A percentile compares a stretch with the other conserved stretches of the same genome.
Evolutionary conservation across 1,284 basidiomycete genomes (phyloP).

Genomic region (Golubevia sp.): DNA sequence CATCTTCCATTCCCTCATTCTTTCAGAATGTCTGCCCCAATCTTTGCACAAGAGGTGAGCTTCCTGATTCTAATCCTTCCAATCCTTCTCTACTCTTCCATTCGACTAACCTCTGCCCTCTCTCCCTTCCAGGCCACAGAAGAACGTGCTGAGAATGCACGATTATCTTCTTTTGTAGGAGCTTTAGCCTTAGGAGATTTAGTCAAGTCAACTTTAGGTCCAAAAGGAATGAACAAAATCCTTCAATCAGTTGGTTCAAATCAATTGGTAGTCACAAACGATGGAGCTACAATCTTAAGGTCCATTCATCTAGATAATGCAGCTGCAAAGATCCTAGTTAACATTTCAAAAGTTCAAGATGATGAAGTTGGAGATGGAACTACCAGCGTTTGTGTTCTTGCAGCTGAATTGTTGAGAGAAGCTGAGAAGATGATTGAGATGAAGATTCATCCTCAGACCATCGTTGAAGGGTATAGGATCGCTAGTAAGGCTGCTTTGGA

Average conservation of each 20-base stretch:
- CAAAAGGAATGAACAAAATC: constrained; percentile 62
- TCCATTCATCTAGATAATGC: constrained; percentile 60
- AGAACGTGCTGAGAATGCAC: constrained; percentile 60
- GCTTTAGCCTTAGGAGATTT: constrained; percentile 57
- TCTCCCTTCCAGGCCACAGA: constrained; percentile 41
- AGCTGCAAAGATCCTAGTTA: constrained; percentile 60
- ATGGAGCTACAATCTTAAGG: constrained; percentile 59
- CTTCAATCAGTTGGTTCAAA: constrained; percentile 58
- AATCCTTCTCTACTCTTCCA: neutral
- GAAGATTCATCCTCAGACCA: constrained; percentile 59
- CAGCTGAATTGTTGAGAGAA: constrained; percentile 56
- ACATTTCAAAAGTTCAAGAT: constrained; percentile 60
- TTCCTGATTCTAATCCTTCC: neutral
- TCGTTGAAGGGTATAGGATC: constrained; percentile 59
- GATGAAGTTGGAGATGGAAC: constrained; percentile 61
- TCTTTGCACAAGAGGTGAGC: constrained; percentile 51
- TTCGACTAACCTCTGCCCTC: neutral
- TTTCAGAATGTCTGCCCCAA: constrained; percentile 48
- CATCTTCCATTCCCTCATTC: too few species aligned
- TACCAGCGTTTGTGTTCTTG: constrained; percentile 55
- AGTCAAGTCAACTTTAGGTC: constrained; percentile 59
- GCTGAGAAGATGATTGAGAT: constrained; percentile 57
- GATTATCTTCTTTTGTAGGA: constrained; percentile 58
- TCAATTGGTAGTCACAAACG: constrained; percentile 57
- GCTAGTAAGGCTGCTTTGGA: constrained; percentile 51